Percentiles rank a stretch among this genome's conserved stretches.
Conservation (phyloP, 352 stramenopile genomes). For the Pythium dissimile region DNA sequence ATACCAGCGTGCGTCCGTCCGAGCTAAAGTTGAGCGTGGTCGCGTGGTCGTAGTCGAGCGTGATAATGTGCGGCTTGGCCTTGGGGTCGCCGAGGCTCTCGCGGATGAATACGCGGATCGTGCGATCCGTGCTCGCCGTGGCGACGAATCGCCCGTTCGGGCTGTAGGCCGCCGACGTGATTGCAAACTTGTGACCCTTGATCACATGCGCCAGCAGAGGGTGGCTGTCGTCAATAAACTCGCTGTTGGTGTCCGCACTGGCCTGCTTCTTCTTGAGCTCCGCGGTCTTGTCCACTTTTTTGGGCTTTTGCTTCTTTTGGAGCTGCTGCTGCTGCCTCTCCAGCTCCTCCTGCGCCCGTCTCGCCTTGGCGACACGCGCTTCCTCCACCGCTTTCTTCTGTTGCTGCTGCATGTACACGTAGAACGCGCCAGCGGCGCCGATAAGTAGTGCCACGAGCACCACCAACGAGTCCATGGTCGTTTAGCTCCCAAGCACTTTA, state of each 20-base stretch:
- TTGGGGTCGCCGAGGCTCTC: constrained; percentile 64
- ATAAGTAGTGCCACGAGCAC: constrained; percentile 59
- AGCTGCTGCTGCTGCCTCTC: constrained; percentile 39
- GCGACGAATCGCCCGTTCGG: constrained; percentile 77
- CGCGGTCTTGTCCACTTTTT: constrained; percentile 71
- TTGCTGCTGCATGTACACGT: constrained; percentile 56
- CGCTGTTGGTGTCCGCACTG: constrained; percentile 10
- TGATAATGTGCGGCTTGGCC: constrained; percentile 55
- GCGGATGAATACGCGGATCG: constrained; percentile 64
- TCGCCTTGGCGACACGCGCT: constrained; percentile 44
- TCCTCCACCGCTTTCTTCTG: constrained; percentile 31
- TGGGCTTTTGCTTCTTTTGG: constrained; percentile 60
- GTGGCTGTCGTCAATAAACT: constrained; percentile 32
- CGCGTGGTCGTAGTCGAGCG: constrained; percentile 76
- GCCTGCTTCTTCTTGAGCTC: constrained; percentile 64
- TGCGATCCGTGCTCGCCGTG: constrained; percentile 71
- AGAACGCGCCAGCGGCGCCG: constrained; percentile 46
- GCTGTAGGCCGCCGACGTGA: constrained; percentile 67
- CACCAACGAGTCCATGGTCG: constrained; percentile 24
- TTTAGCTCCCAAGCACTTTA: too few relatives aligned
- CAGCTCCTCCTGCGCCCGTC: constrained; percentile 36
- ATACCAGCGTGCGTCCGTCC: constrained; percentile 66
- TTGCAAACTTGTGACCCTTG: constrained; percentile 66
- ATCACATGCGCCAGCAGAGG: constrained; percentile 39
- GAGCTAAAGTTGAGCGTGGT: constrained; percentile 75